Evolutionary conservation across 1,139 yeast species (phyloP).

Genomic region (Scheffersomyces titani): DNA sequence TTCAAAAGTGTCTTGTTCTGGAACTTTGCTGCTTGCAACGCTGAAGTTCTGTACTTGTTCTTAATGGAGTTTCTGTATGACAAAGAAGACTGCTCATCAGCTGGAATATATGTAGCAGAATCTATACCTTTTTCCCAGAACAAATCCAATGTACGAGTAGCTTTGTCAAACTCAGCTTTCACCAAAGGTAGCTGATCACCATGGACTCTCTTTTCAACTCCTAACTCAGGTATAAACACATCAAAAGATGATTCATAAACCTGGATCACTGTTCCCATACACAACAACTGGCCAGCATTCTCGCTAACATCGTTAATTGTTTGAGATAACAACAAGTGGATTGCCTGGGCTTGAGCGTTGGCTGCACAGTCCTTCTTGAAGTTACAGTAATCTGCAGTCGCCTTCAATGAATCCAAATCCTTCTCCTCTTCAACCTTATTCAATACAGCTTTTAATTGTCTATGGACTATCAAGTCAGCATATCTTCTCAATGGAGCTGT

Average conservation of each 20-base stretch:
- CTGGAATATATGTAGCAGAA: constrained; percentile 87
- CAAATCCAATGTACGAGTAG: constrained; percentile 67
- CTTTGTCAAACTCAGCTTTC: constrained; percentile 88
- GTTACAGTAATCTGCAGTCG: constrained; percentile 88
- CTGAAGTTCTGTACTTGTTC: constrained; percentile 74
- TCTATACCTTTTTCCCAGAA: constrained; percentile 93
- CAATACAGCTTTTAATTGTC: constrained; percentile 78
- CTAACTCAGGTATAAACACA: constrained; percentile 90
- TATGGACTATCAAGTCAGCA: constrained; percentile 89
- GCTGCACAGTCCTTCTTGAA: constrained; percentile 94
- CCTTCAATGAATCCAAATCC: constrained; percentile 73
- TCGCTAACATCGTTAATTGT: constrained; percentile 79
- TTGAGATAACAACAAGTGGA: constrained; percentile 82
- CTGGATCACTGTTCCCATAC: constrained; percentile 85
- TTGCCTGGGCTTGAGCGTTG: constrained; percentile 92
- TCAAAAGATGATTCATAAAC: constrained; percentile 97
- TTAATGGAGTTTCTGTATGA: constrained; percentile 78
- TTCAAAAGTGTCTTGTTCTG: constrained; percentile 42
- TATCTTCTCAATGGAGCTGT: constrained; percentile 91
- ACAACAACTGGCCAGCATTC: constrained; percentile 75
- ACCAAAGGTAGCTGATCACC: constrained; percentile 94
- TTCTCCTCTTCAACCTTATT: constrained; percentile 33
- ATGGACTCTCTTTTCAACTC: constrained; percentile 95
- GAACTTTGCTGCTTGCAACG: constrained; percentile 66
- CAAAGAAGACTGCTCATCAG: constrained; percentile 77